A percentile compares a stretch with the other conserved stretches of the same genome.
phyloP scores from a whole-genome alignment of 345 rosid genomes.

The Brassica napus region DNA sequence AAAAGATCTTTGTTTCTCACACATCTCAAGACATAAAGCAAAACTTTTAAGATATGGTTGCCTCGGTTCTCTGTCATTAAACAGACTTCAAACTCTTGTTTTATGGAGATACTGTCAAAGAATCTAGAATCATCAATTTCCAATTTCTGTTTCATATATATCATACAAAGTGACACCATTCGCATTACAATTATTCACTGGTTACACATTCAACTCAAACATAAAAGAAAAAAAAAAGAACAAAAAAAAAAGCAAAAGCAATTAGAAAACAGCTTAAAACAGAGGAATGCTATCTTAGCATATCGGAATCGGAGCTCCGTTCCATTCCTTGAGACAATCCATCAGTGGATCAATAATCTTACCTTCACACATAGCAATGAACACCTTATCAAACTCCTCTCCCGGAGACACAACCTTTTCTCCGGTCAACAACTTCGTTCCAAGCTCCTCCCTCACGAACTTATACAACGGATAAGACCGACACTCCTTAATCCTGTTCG shows the following conservation, averaged over 20 bases:
- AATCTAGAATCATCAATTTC: not conserved
- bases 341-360: conserved; percentile 63
- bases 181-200: conserved; percentile 15
- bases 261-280: conserved; percentile 10
- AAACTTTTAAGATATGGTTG: not conserved
- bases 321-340: conserved; percentile 73
- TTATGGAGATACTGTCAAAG: not conserved
- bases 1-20: not conserved
- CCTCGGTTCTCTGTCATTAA: conserved; percentile 9
- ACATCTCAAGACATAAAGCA: conserved; percentile 5
- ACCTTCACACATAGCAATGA: conserved; percentile 63
- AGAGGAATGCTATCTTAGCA: conserved; percentile 32
- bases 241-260: not conserved
- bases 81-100: not conserved
- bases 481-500: conserved; percentile 63
- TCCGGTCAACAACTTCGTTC: conserved; percentile 57
- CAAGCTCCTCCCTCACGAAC: conserved; percentile 60
- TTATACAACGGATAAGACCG: conserved; percentile 70
- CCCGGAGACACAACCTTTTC: conserved; percentile 66
- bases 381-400: conserved; percentile 70
- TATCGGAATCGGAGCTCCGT: conserved; percentile 70
- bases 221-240: not conserved
- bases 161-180: conserved; percentile 21
- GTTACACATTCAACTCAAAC: not conserved
- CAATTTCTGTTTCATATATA: conserved; percentile 9